Evolutionary conservation across 2,329 filamentous ascomycete species (phyloP).

Genomic region (Tolypocladium guangdongense): DNA sequence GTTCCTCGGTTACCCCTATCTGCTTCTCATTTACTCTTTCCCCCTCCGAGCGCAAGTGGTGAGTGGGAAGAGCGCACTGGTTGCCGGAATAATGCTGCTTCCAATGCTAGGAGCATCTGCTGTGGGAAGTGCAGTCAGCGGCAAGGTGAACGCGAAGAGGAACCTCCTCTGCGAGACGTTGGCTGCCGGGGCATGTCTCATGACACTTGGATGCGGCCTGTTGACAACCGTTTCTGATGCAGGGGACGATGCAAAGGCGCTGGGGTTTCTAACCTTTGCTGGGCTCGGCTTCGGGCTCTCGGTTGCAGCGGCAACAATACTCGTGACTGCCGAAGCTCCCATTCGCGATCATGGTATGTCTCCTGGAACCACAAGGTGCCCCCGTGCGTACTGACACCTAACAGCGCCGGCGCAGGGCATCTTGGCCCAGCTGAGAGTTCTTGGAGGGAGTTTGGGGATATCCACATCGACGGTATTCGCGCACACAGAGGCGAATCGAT

Average conservation of each 20-base stretch:
- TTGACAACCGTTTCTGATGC: constrained; percentile 24
- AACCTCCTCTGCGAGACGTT: constrained; percentile 34
- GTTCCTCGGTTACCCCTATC: constrained; percentile 39
- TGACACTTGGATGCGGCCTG: constrained; percentile 35
- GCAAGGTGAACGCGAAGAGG: constrained; percentile 28
- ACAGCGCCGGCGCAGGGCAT: constrained; percentile 41
- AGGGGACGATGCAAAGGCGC: constrained; percentile 30
- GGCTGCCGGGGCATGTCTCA: constrained; percentile 27
- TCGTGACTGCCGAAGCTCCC: constrained; percentile 30
- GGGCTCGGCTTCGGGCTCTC: constrained; percentile 42
- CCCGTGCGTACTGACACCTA: neutral
- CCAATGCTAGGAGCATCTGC: constrained; percentile 41
- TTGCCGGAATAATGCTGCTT: constrained; percentile 39
- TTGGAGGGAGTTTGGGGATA: constrained; percentile 44
- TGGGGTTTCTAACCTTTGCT: constrained; percentile 39
- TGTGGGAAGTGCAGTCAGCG: constrained; percentile 30
- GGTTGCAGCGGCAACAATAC: constrained; percentile 35
- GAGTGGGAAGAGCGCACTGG: constrained; percentile 31
- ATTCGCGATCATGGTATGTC: constrained; percentile 33
- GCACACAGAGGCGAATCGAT: constrained; percentile 15
- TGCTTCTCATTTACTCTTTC: constrained; percentile 37
- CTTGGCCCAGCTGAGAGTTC: constrained; percentile 37
- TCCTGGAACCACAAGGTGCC: neutral
- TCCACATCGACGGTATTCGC: constrained; percentile 39
- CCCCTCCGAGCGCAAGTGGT: constrained; percentile 40